A percentile compares a stretch with the other conserved stretches of the same genome.
Evolutionary conservation across 225 moss, liverwort and hornwort genomes (phyloP).

Genomic region (Asterella californica): DNA sequence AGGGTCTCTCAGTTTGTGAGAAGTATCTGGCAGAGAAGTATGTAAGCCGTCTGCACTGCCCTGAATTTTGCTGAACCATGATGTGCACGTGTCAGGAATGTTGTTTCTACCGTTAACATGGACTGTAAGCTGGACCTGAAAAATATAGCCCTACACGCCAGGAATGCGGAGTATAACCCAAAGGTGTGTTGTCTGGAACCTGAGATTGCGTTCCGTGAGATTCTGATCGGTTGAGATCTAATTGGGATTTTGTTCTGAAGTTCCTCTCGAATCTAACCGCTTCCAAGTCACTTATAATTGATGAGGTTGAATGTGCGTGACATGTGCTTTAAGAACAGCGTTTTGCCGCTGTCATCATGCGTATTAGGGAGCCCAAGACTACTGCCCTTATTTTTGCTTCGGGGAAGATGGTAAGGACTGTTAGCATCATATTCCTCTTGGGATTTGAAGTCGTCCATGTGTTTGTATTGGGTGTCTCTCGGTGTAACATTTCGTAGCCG

Average conservation of each 20-base stretch:
- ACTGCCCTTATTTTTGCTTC: constrained; percentile 97
- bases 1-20: neutral
- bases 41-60: neutral
- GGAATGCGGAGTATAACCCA: constrained; percentile 96
- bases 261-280: neutral
- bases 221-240: constrained; percentile 8
- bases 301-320: constrained; percentile 10
- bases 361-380: constrained; percentile 95
- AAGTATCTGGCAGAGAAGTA: neutral
- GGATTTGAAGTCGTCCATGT: no score
- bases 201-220: neutral
- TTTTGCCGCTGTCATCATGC: constrained; percentile 98
- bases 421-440: no score
- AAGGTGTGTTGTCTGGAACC: constrained; percentile 55
- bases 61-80: neutral
- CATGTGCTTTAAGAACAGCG: constrained; percentile 50
- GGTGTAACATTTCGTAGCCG: neutral
- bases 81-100: constrained; percentile 58
- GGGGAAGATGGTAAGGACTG: constrained; percentile 79
- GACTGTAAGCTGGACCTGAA: constrained; percentile 95
- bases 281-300: neutral
- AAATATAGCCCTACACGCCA: constrained; percentile 88
- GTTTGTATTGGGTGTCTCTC: neutral
- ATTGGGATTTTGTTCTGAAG: neutral
- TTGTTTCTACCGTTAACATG: constrained; percentile 98